These are phyloP conservation scores for Hypoxylon sp. DNA, from an alignment of 2,329 filamentous ascomycete species.

Conservation along the genomic window DNA sequence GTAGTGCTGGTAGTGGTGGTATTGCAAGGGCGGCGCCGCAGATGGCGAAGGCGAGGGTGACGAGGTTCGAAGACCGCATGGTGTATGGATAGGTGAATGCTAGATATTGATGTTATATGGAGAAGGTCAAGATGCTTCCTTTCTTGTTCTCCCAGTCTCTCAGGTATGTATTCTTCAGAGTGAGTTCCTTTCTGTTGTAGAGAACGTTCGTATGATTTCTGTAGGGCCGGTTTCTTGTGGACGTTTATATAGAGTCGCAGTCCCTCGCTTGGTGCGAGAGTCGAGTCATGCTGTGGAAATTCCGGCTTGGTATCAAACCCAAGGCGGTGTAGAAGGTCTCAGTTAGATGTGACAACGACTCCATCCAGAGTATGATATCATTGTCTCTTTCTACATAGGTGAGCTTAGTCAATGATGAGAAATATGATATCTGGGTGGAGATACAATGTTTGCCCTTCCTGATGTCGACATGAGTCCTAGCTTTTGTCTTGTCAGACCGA, in stretches of 20 bases:
- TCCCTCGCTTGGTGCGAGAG: not conserved
- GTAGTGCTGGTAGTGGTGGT: too few relatives aligned
- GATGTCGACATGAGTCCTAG: not conserved
- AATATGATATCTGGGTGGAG: not conserved
- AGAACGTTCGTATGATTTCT: not conserved
- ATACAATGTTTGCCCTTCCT: slow-evolving; percentile 2
- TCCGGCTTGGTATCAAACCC: not conserved
- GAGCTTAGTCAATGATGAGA: not conserved
- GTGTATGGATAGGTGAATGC: too few relatives aligned
- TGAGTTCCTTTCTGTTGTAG: not conserved
- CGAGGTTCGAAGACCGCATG: slow-evolving; percentile 41
- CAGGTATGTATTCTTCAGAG: not conserved
- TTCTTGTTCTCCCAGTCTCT: not conserved
- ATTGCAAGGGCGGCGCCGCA: slow-evolving; percentile 41
- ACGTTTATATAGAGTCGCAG: not conserved
- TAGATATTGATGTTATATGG: too few relatives aligned
- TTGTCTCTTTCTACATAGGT: not conserved
- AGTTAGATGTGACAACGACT: not conserved
- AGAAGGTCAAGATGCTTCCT: not conserved
- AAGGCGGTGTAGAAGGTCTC: not conserved
- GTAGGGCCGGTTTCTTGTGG: not conserved
- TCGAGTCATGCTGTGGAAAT: not conserved
- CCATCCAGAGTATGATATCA: not conserved
- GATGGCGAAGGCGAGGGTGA: slow-evolving; percentile 35
- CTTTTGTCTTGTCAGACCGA: slow-evolving; percentile 6